Evolutionary conservation across 2,329 filamentous ascomycete species (phyloP).

Genomic region (Chrysoporthe deuterocubensis): DNA sequence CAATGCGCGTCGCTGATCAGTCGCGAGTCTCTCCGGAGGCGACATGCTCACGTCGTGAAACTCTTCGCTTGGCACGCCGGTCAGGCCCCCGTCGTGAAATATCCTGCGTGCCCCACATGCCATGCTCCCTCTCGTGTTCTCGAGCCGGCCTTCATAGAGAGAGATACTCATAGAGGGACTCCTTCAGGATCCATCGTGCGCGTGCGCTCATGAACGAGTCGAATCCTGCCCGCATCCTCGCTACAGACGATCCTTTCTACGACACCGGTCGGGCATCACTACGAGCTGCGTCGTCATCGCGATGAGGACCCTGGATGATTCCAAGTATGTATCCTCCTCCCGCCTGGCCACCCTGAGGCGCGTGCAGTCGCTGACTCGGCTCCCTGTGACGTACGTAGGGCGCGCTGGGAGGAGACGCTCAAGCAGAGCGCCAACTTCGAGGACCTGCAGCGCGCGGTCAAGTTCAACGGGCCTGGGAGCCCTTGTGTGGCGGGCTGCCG

Average conservation of each 20-base stretch:
- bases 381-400: slow-evolving; percentile 45
- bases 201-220: neutral
- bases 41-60: slow-evolving; percentile 14
- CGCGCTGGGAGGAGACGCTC: slow-evolving; percentile 70
- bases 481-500: slow-evolving; percentile 75
- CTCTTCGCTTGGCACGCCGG: slow-evolving; percentile 3
- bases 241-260: neutral
- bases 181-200: neutral
- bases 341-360: neutral
- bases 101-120: slow-evolving; percentile 2
- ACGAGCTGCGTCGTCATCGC: slow-evolving; percentile 18
- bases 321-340: slow-evolving; percentile 45
- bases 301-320: slow-evolving; percentile 60
- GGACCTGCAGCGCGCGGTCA: slow-evolving; percentile 69
- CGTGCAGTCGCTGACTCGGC: slow-evolving; percentile 2
- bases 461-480: slow-evolving; percentile 60
- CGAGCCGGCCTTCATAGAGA: neutral
- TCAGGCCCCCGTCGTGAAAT: neutral
- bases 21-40: slow-evolving; percentile 15
- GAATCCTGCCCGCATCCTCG: neutral
- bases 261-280: neutral
- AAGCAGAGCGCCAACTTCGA: slow-evolving; percentile 59
- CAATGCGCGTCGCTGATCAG: slow-evolving; percentile 23
- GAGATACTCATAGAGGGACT: neutral
- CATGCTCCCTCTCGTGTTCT: neutral